phyloP scores from a whole-genome alignment of 305 asterid species.

The Salvia sclarea region DNA sequence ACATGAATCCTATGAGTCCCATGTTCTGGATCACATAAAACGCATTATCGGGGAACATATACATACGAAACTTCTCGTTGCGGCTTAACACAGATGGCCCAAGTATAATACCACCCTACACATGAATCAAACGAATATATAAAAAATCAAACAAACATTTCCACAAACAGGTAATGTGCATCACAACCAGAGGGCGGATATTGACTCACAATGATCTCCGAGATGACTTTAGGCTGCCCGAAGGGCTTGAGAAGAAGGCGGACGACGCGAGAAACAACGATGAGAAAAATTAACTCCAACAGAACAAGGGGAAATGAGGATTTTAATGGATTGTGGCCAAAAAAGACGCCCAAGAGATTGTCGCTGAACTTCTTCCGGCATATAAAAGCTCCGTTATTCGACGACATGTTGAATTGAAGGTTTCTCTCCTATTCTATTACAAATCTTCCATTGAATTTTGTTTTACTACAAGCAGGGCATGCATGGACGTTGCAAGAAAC shows the following conservation, averaged over 20 bases:
- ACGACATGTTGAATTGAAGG: conserved; percentile 20
- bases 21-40: conserved; percentile 49
- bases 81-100: conserved; percentile 72
- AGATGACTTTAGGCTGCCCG: conserved; percentile 61
- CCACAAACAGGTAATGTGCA: conserved; percentile 8
- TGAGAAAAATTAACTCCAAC: conserved; percentile 39
- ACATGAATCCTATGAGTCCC: conserved; percentile 68
- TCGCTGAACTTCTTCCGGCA: conserved; percentile 33
- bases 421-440: conserved; percentile 8
- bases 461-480: conserved; percentile 1
- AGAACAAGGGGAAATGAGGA: conserved; percentile 54
- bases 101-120: conserved; percentile 68
- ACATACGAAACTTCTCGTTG: conserved; percentile 39
- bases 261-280: conserved; percentile 40
- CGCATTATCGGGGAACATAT: conserved; percentile 56
- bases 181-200: background rate
- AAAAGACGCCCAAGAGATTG: conserved; percentile 60
- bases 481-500: conserved; percentile 23
- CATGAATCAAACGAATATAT: conserved; percentile 1
- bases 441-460: background rate
- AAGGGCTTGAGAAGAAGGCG: conserved; percentile 68
- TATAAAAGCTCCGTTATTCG: conserved; percentile 3
- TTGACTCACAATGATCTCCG: conserved; percentile 64
- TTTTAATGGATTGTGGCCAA: conserved; percentile 63
- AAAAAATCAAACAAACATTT: no score